These are phyloP conservation scores for Trichosanthes cucumerina DNA, from an alignment of 306 rosid genomes.

Conservation along the genomic window DNA sequence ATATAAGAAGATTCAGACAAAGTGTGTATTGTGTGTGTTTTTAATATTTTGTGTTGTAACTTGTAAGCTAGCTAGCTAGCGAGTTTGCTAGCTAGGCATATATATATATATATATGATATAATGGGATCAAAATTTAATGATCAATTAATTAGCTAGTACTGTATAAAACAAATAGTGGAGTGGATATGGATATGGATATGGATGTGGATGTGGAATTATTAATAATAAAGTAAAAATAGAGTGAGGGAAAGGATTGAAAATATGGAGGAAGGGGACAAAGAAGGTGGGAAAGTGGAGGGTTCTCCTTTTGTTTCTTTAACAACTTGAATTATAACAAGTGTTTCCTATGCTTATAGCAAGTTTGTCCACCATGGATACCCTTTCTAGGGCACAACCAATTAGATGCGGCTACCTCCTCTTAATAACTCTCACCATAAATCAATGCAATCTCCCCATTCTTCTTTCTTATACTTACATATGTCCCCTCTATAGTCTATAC, in stretches of 20 bases:
- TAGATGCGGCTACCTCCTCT: neutral
- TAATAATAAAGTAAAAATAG: neutral
- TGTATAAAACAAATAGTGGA: neutral
- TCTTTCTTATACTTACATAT: neutral
- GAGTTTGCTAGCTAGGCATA: neutral
- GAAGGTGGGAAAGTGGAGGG: slow-evolving; percentile 20
- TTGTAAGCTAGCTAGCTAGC: too few relatives aligned
- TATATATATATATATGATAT: too few relatives aligned
- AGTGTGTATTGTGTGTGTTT: neutral
- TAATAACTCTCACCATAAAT: neutral
- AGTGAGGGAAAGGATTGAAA: neutral
- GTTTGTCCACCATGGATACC: slow-evolving; percentile 26
- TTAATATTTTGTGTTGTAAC: neutral
- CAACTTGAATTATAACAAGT: slow-evolving; percentile 18
- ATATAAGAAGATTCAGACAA: neutral
- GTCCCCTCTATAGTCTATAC: neutral
- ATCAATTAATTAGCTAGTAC: neutral
- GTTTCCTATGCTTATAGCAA: slow-evolving; percentile 53
- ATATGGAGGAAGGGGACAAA: neutral
- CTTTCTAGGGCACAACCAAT: neutral
- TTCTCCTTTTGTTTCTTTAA: neutral
- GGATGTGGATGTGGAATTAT: neutral
- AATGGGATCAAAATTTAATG: neutral
- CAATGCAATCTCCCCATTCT: neutral
- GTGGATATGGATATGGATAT: neutral